Evolutionary conservation across 345 rosid species (phyloP), one percentile per base, ranked within the genome.

Genomic region (Hibiscus syriacus): DNA sequence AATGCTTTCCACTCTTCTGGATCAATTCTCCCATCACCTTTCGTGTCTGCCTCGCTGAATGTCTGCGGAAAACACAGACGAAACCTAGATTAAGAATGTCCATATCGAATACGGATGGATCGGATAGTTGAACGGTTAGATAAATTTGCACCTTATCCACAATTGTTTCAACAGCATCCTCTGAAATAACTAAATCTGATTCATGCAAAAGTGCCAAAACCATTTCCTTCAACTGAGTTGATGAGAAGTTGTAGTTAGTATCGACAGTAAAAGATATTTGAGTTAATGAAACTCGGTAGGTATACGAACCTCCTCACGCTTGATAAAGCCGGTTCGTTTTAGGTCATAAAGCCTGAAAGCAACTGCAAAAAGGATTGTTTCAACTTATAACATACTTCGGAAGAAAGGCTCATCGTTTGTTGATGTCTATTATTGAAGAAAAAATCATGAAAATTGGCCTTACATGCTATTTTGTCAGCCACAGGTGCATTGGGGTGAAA

Each of bases 161-260:
- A 53, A 91, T 91, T 20, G 78, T 57, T 83, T 91, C 89, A 16
- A 94, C 84, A 20, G 77, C 60, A 54, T 91, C 96, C 27, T 90
- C 90, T 0, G 92, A 81, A 23, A 94, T 78, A 10, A 74, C 43
- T 39, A 94, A 86, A 48, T 91, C 96, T 0, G 98, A 93, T 80
- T 93, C 98, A 9, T 87, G 84, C 70, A 90, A 83, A 63, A 93
- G 89, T 10, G 94, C 98, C 71, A 87, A 19, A n/a, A 93, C 98
- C 98, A 93, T 93, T 82, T 83, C 91, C 81, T 81, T 93, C 77
- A 93, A 76, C 98, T 92, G 74, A 65, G 38, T 53, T 19, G 36
- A 25, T 43, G 36, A 25, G 19, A 25, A 43, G n/a, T 5, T 39
- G 43, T 25, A 22, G 48, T 26, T 38, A 39, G 50, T 22, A 61